phyloP scores from a whole-genome alignment of 1,284 basidiomycete species.

The Mrakiaceae sp. region DNA sequence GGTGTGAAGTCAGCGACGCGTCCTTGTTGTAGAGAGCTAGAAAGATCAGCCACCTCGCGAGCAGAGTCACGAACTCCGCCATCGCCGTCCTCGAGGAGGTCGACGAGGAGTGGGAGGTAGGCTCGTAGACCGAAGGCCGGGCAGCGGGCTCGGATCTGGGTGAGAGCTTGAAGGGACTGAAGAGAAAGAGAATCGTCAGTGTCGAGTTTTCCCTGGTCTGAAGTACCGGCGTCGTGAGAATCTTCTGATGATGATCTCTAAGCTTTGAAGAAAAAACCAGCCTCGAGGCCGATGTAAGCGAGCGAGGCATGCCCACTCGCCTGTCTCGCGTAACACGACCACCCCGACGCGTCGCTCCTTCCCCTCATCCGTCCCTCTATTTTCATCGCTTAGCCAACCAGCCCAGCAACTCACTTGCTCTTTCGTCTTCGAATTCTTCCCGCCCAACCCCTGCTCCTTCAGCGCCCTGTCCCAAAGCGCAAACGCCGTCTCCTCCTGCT shows the following conservation, averaged over 20 bases:
- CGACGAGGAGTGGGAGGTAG: slow-evolving; percentile 69
- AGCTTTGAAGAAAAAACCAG: too few species aligned
- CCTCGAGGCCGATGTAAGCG: too few species aligned
- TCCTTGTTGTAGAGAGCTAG: too few species aligned
- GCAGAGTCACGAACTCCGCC: slow-evolving; percentile 78
- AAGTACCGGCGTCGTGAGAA: too few species aligned
- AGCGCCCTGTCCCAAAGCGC: slow-evolving; percentile 1
- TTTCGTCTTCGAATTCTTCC: slow-evolving; percentile 4
- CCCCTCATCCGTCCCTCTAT: too few species aligned
- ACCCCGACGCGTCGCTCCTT: too few species aligned
- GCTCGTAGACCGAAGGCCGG: slow-evolving; percentile 69
- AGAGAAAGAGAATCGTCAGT: background rate
- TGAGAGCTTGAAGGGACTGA: background rate
- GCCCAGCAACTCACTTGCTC: slow-evolving; percentile 2
- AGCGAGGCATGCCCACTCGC: too few species aligned
- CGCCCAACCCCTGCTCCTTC: background rate
- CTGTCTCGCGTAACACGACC: too few species aligned
- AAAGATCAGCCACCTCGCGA: slow-evolving; percentile 34
- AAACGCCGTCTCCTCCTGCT: background rate
- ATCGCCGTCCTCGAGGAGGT: slow-evolving; percentile 79
- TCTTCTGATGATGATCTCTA: too few species aligned
- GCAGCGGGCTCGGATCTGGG: background rate
- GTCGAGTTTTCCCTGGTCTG: too few species aligned
- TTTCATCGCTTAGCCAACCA: too few species aligned
- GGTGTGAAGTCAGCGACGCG: too few species aligned